Conservation (phyloP, 495 filamentous ascomycete species). For the Penicillium antarcticum region DNA sequence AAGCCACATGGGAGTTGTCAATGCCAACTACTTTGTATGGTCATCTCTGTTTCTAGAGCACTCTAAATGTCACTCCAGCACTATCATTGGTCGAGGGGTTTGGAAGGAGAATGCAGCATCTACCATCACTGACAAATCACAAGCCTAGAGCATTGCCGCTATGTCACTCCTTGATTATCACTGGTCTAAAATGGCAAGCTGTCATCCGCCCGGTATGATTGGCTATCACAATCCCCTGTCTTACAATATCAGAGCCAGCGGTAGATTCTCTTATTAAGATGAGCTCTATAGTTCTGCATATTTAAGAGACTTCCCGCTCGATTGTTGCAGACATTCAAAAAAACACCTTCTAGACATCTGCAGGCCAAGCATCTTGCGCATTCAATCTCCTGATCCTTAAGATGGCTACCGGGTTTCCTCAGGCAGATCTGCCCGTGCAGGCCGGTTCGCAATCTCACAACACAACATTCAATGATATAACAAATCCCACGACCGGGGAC, state of each 20-base stretch:
- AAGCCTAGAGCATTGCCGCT: conserved; percentile 4
- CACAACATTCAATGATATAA: too few relatives aligned
- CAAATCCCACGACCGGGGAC: not conserved
- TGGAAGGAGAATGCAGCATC: not conserved
- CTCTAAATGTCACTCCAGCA: conserved; percentile 12
- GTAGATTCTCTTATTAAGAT: not conserved
- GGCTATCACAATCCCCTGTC: conserved; percentile 4
- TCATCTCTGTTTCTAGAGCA: not conserved
- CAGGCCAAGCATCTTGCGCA: conserved; percentile 2
- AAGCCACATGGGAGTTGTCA: too few relatives aligned
- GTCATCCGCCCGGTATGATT: conserved; percentile 11
- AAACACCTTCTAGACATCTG: not conserved
- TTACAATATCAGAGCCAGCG: conserved; percentile 1
- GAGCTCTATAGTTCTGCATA: not conserved
- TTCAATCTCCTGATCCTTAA: conserved; percentile 2
- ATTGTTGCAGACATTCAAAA: not conserved
- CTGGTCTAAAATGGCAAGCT: conserved; percentile 6
- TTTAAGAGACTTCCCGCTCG: not conserved
- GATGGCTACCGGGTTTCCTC: conserved; percentile 7
- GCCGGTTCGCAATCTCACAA: too few relatives aligned
- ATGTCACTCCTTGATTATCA: conserved; percentile 9
- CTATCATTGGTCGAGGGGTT: conserved; percentile 12
- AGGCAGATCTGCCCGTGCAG: conserved; percentile 2
- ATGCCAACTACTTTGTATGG: not conserved
- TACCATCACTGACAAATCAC: conserved; percentile 16